Evolutionary conservation across 1,284 basidiomycete species (phyloP), one percentile per base, ranked within the genome.

Genomic region (Porodaedalea pini): DNA sequence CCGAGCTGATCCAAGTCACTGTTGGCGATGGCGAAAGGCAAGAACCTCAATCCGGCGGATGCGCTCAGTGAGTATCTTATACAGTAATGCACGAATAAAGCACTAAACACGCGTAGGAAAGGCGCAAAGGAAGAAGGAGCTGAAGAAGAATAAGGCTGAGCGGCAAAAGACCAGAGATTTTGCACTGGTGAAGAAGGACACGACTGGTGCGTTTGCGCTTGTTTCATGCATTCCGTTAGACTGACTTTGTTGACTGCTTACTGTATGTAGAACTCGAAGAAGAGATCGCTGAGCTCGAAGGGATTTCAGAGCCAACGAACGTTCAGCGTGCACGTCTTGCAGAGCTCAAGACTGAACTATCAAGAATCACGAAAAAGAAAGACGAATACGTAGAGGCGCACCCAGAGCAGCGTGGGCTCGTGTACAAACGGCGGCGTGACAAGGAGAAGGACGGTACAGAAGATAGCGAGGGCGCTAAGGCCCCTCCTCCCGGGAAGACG

Each of bases 61-160:
- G 85, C 92, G 0, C 87, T 77, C 69, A 83, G 92, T 93, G 67
- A 62, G 80, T 69, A 39, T 21, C 13, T 50, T 37, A 27, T 15
- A 13, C 25, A 27, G 13, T 39, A 19, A 49, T 13, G 8, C n/a
- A 40, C 50, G 1, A 31, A 29, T 29, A 17, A 47, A 54, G 37
- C 48, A 62, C 44, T 57, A 61, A 54, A 54, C 54, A 52, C 15
- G 13, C n/a, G 48, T 62, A 93, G 90, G 90, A 61, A 96, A 96
- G 74, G 84, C 88, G 5, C 85, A 88, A 67, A 79, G 90, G 61
- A 92, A 91, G 71, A 94, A 91, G 70, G 92, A 96, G 70, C 75
- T 94, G 34, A 94, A 93, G 76, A 94, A 94, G 92, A 94, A 95
- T 76, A 94, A 94, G 76, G 75, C 86, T 68, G 83, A 81, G 55